Evolutionary conservation across 2,329 filamentous ascomycete genomes (phyloP).

Genomic region (Xylariomycetidae sp.): DNA sequence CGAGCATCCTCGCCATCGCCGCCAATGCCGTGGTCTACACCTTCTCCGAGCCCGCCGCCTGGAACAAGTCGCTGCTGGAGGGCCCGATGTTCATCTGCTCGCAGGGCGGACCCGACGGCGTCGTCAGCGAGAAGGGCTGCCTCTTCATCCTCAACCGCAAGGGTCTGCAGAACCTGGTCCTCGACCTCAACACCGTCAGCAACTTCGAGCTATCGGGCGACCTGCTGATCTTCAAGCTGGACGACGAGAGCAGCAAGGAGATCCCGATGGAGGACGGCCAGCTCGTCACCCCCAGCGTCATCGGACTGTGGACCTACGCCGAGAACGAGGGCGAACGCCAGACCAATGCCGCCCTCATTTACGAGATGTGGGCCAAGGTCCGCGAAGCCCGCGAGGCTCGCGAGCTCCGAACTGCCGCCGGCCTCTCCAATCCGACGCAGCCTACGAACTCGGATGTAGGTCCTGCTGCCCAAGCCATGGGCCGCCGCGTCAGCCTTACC

Average conservation of each 20-base stretch:
- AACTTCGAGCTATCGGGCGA: slow-evolving; percentile 58
- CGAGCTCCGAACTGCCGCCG: slow-evolving; percentile 8
- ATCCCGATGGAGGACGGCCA: slow-evolving; percentile 19
- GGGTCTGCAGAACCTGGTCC: slow-evolving; percentile 63
- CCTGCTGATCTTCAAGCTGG: slow-evolving; percentile 45
- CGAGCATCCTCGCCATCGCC: slow-evolving; percentile 69
- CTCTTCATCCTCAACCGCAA: slow-evolving; percentile 70
- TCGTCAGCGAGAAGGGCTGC: slow-evolving; percentile 38
- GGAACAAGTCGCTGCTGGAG: slow-evolving; percentile 83
- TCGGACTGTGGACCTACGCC: slow-evolving; percentile 23
- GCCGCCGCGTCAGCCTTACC: slow-evolving; percentile 16
- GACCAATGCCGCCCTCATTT: slow-evolving; percentile 19
- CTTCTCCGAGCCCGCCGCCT: slow-evolving; percentile 55
- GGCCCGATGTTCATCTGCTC: slow-evolving; percentile 86
- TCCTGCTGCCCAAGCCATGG: slow-evolving; percentile 7
- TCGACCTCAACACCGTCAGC: slow-evolving; percentile 54
- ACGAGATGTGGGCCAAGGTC: slow-evolving; percentile 22
- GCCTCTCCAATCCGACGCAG: slow-evolving; percentile 1
- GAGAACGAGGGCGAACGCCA: slow-evolving; percentile 19
- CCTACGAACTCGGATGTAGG: slow-evolving; percentile 4
- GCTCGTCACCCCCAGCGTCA: slow-evolving; percentile 11
- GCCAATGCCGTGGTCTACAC: slow-evolving; percentile 83
- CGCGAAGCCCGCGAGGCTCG: slow-evolving; percentile 13
- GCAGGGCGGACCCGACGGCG: slow-evolving; percentile 32
- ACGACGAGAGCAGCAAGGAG: slow-evolving; percentile 15